phyloP scores from a whole-genome alignment of 495 filamentous ascomycete species.

The Recurvomyces mirabilis region DNA sequence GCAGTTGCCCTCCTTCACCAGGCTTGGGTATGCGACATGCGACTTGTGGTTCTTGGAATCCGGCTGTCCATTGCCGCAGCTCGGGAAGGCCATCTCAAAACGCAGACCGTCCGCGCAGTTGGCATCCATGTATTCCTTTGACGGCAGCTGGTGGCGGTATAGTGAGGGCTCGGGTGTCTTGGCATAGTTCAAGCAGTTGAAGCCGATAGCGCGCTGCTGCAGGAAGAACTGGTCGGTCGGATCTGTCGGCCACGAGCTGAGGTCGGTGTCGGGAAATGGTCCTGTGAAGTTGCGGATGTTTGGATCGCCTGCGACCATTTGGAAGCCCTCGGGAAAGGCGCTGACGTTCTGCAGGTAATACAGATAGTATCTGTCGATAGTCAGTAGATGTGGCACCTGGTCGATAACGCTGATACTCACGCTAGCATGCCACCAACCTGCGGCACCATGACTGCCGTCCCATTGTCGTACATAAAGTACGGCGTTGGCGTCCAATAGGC shows the following conservation, averaged over 20 bases:
- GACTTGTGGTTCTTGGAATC: constrained; percentile 46
- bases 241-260: constrained; percentile 12
- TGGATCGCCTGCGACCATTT: constrained; percentile 74
- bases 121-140: constrained; percentile 63
- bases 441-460: constrained; percentile 42
- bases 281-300: constrained; percentile 58
- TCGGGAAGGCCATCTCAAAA: constrained; percentile 45
- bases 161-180: constrained; percentile 51
- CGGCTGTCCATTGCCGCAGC: constrained; percentile 36
- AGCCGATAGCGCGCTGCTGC: constrained; percentile 72
- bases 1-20: constrained; percentile 67
- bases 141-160: constrained; percentile 68
- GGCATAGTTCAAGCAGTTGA: constrained; percentile 80
- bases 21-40: constrained; percentile 46
- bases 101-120: constrained; percentile 56
- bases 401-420: constrained; percentile 27
- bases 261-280: constrained; percentile 44
- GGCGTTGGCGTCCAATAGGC: constrained; percentile 53
- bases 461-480: constrained; percentile 46
- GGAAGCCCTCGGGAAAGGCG: constrained; percentile 70
- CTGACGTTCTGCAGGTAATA: constrained; percentile 50
- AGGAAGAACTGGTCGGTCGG: constrained; percentile 47
- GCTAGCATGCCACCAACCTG: constrained; percentile 49
- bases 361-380: constrained; percentile 50
- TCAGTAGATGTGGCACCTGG: not conserved